These are phyloP conservation scores for Phialophora verrucosa DNA, from an alignment of 2,329 filamentous ascomycete species.

Conservation along the genomic window DNA sequence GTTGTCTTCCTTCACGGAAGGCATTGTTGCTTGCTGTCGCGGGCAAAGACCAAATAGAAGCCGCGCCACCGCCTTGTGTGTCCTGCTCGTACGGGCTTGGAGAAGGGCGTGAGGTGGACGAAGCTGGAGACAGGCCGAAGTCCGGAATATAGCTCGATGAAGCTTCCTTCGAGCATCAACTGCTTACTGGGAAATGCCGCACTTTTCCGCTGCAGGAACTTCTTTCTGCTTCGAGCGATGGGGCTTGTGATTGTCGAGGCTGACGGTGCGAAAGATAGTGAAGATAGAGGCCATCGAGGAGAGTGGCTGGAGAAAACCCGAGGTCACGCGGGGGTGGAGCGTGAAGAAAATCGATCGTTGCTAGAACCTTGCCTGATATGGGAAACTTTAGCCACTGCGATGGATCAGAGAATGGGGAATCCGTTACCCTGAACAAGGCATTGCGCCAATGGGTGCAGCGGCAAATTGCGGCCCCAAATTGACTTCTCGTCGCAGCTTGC, in stretches of 20 bases:
- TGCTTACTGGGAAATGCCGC: slow-evolving; percentile 5
- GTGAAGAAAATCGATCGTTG: slow-evolving; percentile 1
- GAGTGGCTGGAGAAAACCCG: slow-evolving; percentile 11
- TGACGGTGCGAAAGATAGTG: slow-evolving; percentile 15
- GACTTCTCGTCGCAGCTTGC: not conserved
- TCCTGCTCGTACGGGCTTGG: not conserved
- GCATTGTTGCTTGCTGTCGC: slow-evolving; percentile 16
- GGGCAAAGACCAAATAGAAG: not conserved
- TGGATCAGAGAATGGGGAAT: not conserved
- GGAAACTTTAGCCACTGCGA: slow-evolving; percentile 7
- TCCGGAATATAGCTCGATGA: slow-evolving; percentile 11
- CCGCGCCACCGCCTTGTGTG: not conserved
- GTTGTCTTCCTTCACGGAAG: slow-evolving; percentile 23
- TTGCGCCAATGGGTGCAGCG: not conserved
- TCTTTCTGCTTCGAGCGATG: slow-evolving; percentile 6
- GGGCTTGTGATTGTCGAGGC: slow-evolving; percentile 1
- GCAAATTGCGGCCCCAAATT: not conserved
- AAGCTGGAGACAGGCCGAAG: slow-evolving; percentile 4
- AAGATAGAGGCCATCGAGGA: slow-evolving; percentile 16
- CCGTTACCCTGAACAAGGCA: not conserved
- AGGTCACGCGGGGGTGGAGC: slow-evolving; percentile 4
- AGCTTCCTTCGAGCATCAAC: not conserved
- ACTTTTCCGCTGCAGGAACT: slow-evolving; percentile 16
- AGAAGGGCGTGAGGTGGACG: not conserved
- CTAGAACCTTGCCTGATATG: slow-evolving; percentile 3